Percentiles rank a stretch among this genome's conserved stretches.
These are phyloP conservation scores for Calycina marina DNA, from an alignment of 2,329 filamentous ascomycete genomes.

Conservation along the genomic window DNA sequence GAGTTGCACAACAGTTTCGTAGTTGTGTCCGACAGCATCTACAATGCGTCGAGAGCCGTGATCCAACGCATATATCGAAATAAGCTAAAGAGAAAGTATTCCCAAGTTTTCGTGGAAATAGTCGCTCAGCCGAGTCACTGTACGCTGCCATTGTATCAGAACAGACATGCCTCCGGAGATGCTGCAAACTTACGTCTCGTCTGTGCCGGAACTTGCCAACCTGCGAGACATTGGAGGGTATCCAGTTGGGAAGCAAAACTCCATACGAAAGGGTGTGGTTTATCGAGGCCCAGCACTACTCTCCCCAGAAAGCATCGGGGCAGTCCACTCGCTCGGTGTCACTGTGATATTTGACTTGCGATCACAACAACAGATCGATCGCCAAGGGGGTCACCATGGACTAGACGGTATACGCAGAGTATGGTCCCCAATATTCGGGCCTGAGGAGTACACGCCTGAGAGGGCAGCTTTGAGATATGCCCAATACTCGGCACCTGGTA, in stretches of 20 bases:
- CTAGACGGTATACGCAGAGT: conserved; percentile 36
- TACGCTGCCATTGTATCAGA: too few relatives aligned
- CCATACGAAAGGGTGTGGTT: conserved; percentile 36
- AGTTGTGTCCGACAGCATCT: too few relatives aligned
- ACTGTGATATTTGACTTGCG: conserved; percentile 53
- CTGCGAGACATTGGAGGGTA: conserved; percentile 10
- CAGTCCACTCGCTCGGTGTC: conserved; percentile 40
- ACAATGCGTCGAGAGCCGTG: too few relatives aligned
- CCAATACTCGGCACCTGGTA: conserved; percentile 40
- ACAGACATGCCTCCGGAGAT: background rate
- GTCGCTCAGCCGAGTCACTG: too few relatives aligned
- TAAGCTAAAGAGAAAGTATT: too few relatives aligned
- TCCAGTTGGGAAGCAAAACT: conserved; percentile 10
- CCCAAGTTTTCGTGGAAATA: too few relatives aligned
- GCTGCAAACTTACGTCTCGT: conserved; percentile 7
- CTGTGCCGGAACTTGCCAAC: conserved; percentile 8
- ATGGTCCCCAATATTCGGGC: conserved; percentile 49
- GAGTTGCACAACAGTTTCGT: too few relatives aligned
- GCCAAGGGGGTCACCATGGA: conserved; percentile 26
- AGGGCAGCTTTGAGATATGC: conserved; percentile 44
- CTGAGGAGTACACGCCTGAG: conserved; percentile 45
- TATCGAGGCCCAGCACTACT: conserved; percentile 51
- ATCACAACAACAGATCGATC: conserved; percentile 42
- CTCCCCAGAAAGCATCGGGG: conserved; percentile 34
- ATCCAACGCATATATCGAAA: too few relatives aligned